Evolutionary conservation across 2,329 filamentous ascomycete species (phyloP).

Genomic region (Alternaria angustiovoidea): DNA sequence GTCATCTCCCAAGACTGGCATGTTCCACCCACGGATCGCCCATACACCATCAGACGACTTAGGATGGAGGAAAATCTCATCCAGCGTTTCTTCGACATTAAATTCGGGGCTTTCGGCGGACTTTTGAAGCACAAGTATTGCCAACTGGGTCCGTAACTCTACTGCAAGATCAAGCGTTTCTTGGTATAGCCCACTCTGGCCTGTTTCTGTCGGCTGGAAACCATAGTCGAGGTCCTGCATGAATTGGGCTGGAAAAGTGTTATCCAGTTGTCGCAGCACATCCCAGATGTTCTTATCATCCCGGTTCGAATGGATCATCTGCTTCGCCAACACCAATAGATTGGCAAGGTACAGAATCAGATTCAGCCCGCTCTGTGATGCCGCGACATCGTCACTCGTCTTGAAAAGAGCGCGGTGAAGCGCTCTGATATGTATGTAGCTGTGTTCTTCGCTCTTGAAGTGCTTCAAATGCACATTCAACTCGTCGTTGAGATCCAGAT

Average conservation of each 20-base stretch:
- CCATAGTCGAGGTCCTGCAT: slow-evolving; percentile 32
- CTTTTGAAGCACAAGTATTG: slow-evolving; percentile 55
- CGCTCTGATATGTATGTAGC: slow-evolving; percentile 52
- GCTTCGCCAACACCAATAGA: slow-evolving; percentile 52
- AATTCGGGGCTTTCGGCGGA: slow-evolving; percentile 44
- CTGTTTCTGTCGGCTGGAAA: slow-evolving; percentile 25
- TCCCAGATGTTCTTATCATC: slow-evolving; percentile 41
- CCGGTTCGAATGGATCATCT: slow-evolving; percentile 44
- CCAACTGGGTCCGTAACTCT: slow-evolving; percentile 63
- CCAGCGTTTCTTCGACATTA: slow-evolving; percentile 52
- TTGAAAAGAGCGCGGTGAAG: slow-evolving; percentile 53
- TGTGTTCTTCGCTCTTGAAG: slow-evolving; percentile 49
- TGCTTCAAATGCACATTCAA: slow-evolving; percentile 47
- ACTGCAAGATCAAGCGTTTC: slow-evolving; percentile 60
- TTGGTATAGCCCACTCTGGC: slow-evolving; percentile 52
- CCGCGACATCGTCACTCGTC: slow-evolving; percentile 27
- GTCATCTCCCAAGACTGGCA: slow-evolving; percentile 49
- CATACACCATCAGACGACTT: slow-evolving; percentile 16
- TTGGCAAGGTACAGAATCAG: slow-evolving; percentile 57
- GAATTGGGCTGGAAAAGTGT: slow-evolving; percentile 47
- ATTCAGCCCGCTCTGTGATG: slow-evolving; percentile 45
- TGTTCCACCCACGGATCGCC: slow-evolving; percentile 44
- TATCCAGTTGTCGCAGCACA: slow-evolving; percentile 43
- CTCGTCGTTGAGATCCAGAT: slow-evolving; percentile 43
- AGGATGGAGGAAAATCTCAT: slow-evolving; percentile 52